These are phyloP conservation scores for Noccaea bulbosa DNA, from an alignment of 345 rosid species.

Conservation along the genomic window DNA sequence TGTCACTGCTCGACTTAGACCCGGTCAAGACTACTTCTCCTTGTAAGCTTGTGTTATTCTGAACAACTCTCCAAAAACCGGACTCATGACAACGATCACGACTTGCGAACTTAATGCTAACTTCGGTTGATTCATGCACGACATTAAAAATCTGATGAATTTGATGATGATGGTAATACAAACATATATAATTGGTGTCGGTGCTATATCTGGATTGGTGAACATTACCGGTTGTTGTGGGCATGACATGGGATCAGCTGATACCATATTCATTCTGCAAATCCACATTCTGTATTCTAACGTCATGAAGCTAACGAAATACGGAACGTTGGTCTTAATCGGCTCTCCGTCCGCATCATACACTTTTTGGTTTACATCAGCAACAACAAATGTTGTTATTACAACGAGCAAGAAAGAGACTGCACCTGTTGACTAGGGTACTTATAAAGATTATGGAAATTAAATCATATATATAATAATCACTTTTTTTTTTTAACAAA, in stretches of 20 bases:
- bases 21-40: slow-evolving; percentile 34
- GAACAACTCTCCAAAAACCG: slow-evolving; percentile 32
- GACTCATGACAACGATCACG: background rate
- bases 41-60: background rate
- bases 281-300: slow-evolving; percentile 34
- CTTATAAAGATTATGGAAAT: background rate
- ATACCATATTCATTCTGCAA: slow-evolving; percentile 11
- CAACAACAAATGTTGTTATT: slow-evolving; percentile 1
- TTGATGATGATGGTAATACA: background rate
- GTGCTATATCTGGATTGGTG: slow-evolving; percentile 24
- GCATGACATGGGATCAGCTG: slow-evolving; percentile 20
- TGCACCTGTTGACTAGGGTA: background rate
- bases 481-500: background rate
- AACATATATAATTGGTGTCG: slow-evolving; percentile 25
- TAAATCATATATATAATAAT: background rate
- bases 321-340: slow-evolving; percentile 27
- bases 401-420: slow-evolving; percentile 24
- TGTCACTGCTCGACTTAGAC: slow-evolving; percentile 9
- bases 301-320: slow-evolving; percentile 38
- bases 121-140: slow-evolving; percentile 7
- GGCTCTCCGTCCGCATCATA: slow-evolving; percentile 5
- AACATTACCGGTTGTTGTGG: slow-evolving; percentile 40
- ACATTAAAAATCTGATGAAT: background rate
- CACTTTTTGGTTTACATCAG: slow-evolving; percentile 27
- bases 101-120: slow-evolving; percentile 23